Percentiles rank a stretch among this genome's conserved stretches.
Conservation (phyloP, 345 rosid species). For the Rhodamnia argentea region DNA sequence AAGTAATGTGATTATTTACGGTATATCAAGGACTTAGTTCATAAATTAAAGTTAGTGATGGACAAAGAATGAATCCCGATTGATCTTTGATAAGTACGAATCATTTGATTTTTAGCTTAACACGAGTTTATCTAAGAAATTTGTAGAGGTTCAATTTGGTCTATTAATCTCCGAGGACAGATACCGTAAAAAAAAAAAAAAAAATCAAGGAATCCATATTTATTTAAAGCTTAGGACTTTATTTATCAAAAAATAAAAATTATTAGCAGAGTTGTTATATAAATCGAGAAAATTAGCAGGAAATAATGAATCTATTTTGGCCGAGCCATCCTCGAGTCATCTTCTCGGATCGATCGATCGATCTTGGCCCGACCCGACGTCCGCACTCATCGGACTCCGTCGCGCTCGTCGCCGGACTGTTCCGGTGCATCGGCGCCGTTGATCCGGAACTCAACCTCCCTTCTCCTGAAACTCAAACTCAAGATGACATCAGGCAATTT, state of each 20-base stretch:
- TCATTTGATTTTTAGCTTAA: background rate
- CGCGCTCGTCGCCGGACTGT: background rate
- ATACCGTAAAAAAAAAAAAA: background rate
- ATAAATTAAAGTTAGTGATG: background rate
- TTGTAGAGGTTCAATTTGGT: background rate
- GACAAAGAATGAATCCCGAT: background rate
- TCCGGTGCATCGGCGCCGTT: background rate
- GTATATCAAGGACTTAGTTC: background rate
- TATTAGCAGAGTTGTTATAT: background rate
- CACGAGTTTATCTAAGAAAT: background rate
- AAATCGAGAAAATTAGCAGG: background rate
- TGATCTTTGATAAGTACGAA: background rate
- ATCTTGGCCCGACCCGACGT: background rate
- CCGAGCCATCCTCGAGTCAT: constrained; percentile 5
- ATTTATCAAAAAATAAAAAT: background rate
- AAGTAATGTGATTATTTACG: background rate
- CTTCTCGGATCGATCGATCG: background rate
- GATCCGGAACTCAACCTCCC: background rate
- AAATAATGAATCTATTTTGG: background rate
- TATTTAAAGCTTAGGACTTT: background rate
- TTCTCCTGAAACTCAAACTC: background rate
- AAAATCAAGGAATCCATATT: background rate
- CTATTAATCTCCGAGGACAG: background rate
- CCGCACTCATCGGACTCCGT: background rate
- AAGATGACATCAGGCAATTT: background rate